These are phyloP conservation scores for Eurotiales sp. DNA, from an alignment of 2,329 filamentous ascomycete genomes.

Conservation along the genomic window DNA sequence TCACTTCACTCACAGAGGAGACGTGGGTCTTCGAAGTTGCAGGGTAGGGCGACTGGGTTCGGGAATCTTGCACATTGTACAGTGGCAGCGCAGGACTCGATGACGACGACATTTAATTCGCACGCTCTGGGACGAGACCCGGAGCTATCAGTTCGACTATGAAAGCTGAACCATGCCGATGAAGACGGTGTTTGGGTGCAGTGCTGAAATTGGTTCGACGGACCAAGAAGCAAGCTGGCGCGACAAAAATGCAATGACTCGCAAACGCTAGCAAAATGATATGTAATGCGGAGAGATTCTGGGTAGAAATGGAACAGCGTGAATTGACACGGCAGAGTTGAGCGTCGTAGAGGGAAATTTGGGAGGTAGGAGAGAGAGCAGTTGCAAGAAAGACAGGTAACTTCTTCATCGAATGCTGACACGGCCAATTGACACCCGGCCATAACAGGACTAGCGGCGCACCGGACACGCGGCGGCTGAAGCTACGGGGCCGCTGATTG, in stretches of 20 bases:
- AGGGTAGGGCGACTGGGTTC: constrained; percentile 27
- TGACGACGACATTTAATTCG: constrained; percentile 58
- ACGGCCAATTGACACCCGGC: background rate
- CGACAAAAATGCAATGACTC: background rate
- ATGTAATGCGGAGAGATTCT: too few relatives aligned
- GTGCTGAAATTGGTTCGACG: background rate
- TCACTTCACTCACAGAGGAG: constrained; percentile 30
- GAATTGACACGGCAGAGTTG: too few relatives aligned
- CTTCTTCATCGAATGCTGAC: background rate
- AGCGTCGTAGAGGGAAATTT: too few relatives aligned
- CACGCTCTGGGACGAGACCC: constrained; percentile 33
- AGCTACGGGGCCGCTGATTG: background rate
- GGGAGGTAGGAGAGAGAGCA: too few relatives aligned
- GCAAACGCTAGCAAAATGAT: background rate
- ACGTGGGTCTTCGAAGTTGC: constrained; percentile 25
- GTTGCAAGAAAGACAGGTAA: background rate
- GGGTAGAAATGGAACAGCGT: too few relatives aligned
- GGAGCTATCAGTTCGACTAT: constrained; percentile 14
- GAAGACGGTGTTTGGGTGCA: background rate
- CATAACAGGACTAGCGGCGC: background rate
- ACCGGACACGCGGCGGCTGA: background rate
- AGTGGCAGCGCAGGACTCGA: constrained; percentile 57
- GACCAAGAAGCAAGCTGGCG: constrained; percentile 5
- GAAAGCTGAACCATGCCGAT: constrained; percentile 13
- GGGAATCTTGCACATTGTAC: constrained; percentile 47